Base-by-base conservation (phyloP, 2,329 filamentous ascomycete genomes). In the Clarireedia sp. region DNA sequence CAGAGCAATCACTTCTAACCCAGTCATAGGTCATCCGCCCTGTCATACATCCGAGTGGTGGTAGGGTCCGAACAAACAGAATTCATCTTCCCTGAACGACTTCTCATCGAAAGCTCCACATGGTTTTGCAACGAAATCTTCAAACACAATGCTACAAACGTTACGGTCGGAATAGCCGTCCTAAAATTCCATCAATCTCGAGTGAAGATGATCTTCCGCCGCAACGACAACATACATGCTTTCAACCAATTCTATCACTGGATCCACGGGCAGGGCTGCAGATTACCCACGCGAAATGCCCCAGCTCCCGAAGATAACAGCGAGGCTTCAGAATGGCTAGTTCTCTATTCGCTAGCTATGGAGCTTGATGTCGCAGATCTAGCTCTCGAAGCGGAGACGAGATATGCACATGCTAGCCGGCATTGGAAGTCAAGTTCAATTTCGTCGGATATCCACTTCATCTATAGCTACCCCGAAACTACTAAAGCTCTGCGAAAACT, bases 241-340 rank as follows among this genome's bases (percentile, higher is more conserved):
- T 56, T 53, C 37, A 45, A 53, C 12, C 48, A 56, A 24, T 43
- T 56, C 9, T 41, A 41, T 14, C 26, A 2, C 17, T 53, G 49
- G 48, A 36, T 56, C 2, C 40, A 48, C 19, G 54, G 43, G 2
- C 19, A n/a, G 3, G 6, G 3, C 2, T 8, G 36, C 9, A 17
- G 14, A 0, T 23, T 53, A 7, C 54, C 43, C 14, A 12, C 41
- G 26, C 17, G 26, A 17, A 33, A 56, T n/a, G 6, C 23, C n/a
- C 17, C 7, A 2, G 9, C 14, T 19, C 40, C 26, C 8, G 17
- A 38, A 29, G 29, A 19, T 17, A 16, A 26, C 0, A 52, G 8
- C 1, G 48, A 47, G 9, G 36, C 53, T 5, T 56, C 48, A 1
- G 48, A 56, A 48, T 53, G 54, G 54, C 12, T 47, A 1, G 17